These are phyloP conservation scores for Mycena galericulata DNA, from an alignment of 768 basidiomycete species.

Conservation along the genomic window DNA sequence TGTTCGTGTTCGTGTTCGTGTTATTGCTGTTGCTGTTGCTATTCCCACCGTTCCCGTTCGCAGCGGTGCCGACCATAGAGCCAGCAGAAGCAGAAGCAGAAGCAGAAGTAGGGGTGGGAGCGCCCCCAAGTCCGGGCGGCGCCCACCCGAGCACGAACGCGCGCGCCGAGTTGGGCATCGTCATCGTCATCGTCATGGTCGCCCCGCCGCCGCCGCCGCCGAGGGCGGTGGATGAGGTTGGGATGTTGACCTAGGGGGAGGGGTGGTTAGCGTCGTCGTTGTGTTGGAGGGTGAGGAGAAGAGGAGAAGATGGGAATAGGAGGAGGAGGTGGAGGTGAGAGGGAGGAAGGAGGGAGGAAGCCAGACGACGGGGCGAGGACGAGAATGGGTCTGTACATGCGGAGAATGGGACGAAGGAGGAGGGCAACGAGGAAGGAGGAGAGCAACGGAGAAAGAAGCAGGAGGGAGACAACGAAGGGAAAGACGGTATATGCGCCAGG, in stretches of 20 bases:
- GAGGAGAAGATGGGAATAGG: neutral
- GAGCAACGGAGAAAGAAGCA: neutral
- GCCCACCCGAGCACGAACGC: conserved; percentile 90
- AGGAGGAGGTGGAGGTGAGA: too few species aligned
- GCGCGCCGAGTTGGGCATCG: conserved; percentile 89
- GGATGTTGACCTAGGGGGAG: conserved; percentile 71
- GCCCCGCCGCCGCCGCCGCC: too few species aligned
- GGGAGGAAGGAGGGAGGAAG: neutral
- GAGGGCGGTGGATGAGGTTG: too few species aligned
- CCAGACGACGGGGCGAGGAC: too few species aligned
- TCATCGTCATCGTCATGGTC: too few species aligned
- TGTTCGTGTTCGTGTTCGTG: neutral
- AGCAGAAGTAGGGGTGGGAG: too few species aligned
- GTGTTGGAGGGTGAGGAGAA: neutral
- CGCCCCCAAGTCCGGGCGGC: conserved; percentile 40
- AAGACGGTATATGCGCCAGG: too few species aligned
- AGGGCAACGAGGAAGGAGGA: neutral
- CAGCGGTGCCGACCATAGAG: conserved; percentile 28
- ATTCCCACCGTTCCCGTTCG: conserved; percentile 4
- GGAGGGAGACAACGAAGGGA: too few species aligned
- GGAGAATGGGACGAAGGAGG: neutral
- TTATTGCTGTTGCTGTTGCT: conserved; percentile 28
- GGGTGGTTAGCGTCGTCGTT: conserved; percentile 81
- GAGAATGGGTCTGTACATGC: neutral
- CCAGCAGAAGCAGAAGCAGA: conserved; percentile 46